Percentiles rank a stretch among this genome's conserved stretches.
phyloP scores from a whole-genome alignment of 2,329 filamentous ascomycete genomes.

The Arthrobotrys entomopaga region DNA sequence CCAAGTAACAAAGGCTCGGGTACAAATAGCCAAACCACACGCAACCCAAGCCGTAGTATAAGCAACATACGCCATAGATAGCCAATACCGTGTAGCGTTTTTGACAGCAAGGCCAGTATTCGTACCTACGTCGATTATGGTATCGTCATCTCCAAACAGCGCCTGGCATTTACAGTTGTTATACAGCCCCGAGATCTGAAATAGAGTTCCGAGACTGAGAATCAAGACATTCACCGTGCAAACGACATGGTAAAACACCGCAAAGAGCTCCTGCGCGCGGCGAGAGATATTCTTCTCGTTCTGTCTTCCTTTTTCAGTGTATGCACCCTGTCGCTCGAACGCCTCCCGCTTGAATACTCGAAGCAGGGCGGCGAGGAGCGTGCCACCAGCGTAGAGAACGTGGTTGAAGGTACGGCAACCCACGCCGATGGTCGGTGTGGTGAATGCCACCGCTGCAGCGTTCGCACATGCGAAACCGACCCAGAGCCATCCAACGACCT shows the following conservation, averaged over 20 bases:
- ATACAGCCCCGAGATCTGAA: constrained; percentile 20
- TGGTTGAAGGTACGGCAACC: constrained; percentile 57
- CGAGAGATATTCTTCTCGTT: constrained; percentile 2
- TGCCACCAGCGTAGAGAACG: constrained; percentile 50
- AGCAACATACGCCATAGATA: constrained; percentile 22
- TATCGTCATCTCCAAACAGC: constrained; percentile 9
- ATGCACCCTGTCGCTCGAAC: constrained; percentile 14
- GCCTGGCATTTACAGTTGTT: constrained; percentile 30
- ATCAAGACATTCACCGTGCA: constrained; percentile 21
- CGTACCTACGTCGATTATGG: constrained; percentile 18
- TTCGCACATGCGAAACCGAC: constrained; percentile 56
- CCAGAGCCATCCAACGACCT: constrained; percentile 55
- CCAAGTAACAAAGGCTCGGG: constrained; percentile 17
- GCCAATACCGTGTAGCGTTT: constrained; percentile 26
- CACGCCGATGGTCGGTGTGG: constrained; percentile 55
- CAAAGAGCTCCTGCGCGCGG: neutral
- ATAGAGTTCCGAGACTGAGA: constrained; percentile 13
- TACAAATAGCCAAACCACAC: constrained; percentile 18
- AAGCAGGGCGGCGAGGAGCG: constrained; percentile 48
- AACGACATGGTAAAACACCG: constrained; percentile 9
- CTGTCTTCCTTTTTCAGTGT: neutral
- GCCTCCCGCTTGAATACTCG: constrained; percentile 43
- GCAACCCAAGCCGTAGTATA: constrained; percentile 24
- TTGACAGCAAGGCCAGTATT: neutral
- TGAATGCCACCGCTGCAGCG: constrained; percentile 56